Evolutionary conservation across 352 stramenopile species (phyloP).

Genomic region (Phytophthora cactorum): DNA sequence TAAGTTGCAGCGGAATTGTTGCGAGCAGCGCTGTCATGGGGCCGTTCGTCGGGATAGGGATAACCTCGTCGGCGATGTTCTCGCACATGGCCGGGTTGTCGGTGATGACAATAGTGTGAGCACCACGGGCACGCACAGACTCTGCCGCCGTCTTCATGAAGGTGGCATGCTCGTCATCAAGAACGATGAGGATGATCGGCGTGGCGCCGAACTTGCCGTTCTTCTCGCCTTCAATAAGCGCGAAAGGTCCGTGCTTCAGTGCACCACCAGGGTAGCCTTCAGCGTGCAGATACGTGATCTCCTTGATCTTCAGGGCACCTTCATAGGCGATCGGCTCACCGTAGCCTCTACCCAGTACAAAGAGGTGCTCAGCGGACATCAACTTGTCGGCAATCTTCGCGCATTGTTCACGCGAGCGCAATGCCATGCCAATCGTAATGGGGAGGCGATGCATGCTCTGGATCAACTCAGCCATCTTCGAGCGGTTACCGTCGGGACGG

Average conservation of each 20-base stretch:
- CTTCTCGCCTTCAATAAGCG: conserved; percentile 96
- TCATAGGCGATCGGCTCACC: conserved; percentile 96
- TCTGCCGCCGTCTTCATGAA: conserved; percentile 96
- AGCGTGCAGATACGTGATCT: conserved; percentile 99
- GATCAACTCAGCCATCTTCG: conserved; percentile 91
- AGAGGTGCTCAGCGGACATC: conserved; percentile 92
- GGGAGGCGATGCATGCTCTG: conserved; percentile 96
- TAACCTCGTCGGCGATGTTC: conserved; percentile 93
- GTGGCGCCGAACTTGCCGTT: conserved; percentile 95
- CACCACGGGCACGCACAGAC: conserved; percentile 96
- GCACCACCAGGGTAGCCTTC: conserved; percentile 98
- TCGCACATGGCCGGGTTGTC: conserved; percentile 95
- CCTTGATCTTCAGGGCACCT: conserved; percentile 99
- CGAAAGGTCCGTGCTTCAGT: conserved; percentile 99
- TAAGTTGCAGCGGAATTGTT: conserved; percentile 97
- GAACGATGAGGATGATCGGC: conserved; percentile 97
- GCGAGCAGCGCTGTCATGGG: conserved; percentile 96
- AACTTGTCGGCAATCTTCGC: conserved; percentile 90
- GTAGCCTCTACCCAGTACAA: conserved; percentile 95
- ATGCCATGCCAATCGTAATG: conserved; percentile 98
- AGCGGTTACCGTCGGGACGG: conserved; percentile 77
- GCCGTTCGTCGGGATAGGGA: conserved; percentile 97
- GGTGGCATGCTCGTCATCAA: conserved; percentile 97
- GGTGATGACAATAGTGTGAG: conserved; percentile 98
- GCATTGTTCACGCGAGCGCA: conserved; percentile 94